A percentile compares a stretch with the other conserved stretches of the same genome.
Evolutionary conservation across 2,329 filamentous ascomycete species (phyloP).

Genomic region (Ophiostoma ulmi): DNA sequence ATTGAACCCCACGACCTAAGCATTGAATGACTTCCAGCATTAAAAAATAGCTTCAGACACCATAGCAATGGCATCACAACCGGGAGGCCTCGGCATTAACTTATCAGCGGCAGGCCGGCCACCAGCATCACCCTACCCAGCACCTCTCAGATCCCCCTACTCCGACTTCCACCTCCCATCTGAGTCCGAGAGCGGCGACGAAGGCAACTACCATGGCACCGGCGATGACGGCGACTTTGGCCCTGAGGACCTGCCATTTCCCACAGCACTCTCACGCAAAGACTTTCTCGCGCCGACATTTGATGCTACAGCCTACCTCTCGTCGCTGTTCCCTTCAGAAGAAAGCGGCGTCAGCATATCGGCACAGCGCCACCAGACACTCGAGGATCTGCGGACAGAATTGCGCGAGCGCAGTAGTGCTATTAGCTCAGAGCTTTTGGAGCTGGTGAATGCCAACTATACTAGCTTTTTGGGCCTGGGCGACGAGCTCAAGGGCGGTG

Average conservation of each 20-base stretch:
- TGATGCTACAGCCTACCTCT: conserved; percentile 75
- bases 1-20: neutral
- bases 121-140: conserved; percentile 30
- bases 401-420: conserved; percentile 73
- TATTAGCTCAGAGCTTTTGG: conserved; percentile 80
- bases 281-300: conserved; percentile 79
- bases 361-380: conserved; percentile 84
- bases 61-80: conserved; percentile 17
- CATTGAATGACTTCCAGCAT: neutral
- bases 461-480: conserved; percentile 83
- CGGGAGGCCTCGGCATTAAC: conserved; percentile 4
- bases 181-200: conserved; percentile 33
- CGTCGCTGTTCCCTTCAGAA: conserved; percentile 33
- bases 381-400: conserved; percentile 86
- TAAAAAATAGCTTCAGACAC: neutral
- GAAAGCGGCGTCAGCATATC: conserved; percentile 37
- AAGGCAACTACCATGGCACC: conserved; percentile 21
- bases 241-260: conserved; percentile 66
- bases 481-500: conserved; percentile 74
- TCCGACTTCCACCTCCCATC: conserved; percentile 42
- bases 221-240: conserved; percentile 54
- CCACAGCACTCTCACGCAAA: conserved; percentile 70
- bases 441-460: conserved; percentile 94
- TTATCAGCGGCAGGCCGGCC: conserved; percentile 16
- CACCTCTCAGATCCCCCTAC: conserved; percentile 33